Percentiles rank a stretch among this genome's conserved stretches.
Evolutionary conservation across 257 asterid genomes (phyloP).

Genomic region (Thymus quinquecostatus): DNA sequence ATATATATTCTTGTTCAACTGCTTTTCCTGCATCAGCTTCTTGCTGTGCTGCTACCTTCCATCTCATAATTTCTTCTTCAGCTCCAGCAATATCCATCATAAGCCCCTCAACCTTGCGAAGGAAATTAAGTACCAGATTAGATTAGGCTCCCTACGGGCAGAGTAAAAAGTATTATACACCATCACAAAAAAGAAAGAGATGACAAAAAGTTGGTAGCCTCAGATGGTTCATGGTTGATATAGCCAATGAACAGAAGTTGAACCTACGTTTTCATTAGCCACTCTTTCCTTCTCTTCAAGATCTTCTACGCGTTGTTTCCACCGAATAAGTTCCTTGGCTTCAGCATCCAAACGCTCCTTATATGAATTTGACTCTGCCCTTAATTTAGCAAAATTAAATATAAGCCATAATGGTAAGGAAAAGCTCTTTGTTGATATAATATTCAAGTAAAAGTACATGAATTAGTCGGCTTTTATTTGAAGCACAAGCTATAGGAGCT

Average conservation of each 20-base stretch:
- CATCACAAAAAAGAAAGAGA: background rate
- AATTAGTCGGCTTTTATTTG: background rate
- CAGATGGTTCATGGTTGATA: conserved; percentile 25
- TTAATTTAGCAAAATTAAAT: conserved; percentile 48
- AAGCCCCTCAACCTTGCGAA: conserved; percentile 88
- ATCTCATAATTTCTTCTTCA: conserved; percentile 92
- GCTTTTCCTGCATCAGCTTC: conserved; percentile 99
- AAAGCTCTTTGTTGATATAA: conserved; percentile 18
- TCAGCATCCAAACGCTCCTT: conserved; percentile 80
- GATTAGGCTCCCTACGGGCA: conserved; percentile 9
- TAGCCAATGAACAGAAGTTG: conserved; percentile 22
- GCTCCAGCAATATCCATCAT: conserved; percentile 88
- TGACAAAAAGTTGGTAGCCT: conserved; percentile 1
- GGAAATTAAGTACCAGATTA: conserved; percentile 11
- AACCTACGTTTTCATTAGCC: conserved; percentile 91
- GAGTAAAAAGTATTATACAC: conserved; percentile 2
- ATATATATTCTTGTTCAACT: conserved; percentile 74
- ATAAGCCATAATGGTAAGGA: conserved; percentile 31
- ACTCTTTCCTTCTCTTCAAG: conserved; percentile 92
- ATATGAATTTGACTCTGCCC: conserved; percentile 81
- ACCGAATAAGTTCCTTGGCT: conserved; percentile 77
- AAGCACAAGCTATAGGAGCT: conserved; percentile 19
- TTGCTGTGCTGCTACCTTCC: conserved; percentile 97
- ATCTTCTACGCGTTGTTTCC: conserved; percentile 79
- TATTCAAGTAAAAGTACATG: conserved; percentile 7